Percentiles rank a stretch among this genome's conserved stretches.
Evolutionary conservation across 2,329 filamentous ascomycete species (phyloP).

Genomic region (Botrytis sinoallii): DNA sequence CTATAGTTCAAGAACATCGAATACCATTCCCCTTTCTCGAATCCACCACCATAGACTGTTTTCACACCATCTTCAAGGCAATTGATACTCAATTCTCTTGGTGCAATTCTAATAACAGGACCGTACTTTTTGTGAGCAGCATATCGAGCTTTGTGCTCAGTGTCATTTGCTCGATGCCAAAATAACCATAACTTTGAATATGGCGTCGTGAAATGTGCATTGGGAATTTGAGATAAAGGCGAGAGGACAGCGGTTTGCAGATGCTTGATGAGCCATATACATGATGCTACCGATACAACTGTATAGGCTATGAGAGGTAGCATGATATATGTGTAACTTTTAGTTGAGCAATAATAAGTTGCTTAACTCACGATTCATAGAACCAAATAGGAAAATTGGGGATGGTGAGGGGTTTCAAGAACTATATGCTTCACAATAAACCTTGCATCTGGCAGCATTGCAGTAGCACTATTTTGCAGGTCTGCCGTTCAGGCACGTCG

Average conservation of each 20-base stretch:
- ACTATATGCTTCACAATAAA: neutral
- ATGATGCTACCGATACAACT: neutral
- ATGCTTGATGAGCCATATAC: neutral
- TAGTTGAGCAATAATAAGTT: neutral
- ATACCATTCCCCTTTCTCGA: slow-evolving; percentile 9
- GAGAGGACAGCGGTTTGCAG: neutral
- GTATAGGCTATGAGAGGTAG: neutral
- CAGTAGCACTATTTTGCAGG: neutral
- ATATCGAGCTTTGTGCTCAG: neutral
- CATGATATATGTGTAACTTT: neutral
- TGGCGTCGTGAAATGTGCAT: neutral
- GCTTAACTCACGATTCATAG: neutral
- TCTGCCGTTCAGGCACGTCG: neutral
- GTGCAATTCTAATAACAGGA: neutral
- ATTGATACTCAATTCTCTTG: neutral
- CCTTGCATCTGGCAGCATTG: neutral
- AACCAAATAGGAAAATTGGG: neutral
- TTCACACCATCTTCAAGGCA: slow-evolving; percentile 1
- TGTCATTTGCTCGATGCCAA: neutral
- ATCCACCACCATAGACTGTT: neutral
- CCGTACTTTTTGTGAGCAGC: neutral
- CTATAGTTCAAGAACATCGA: neutral
- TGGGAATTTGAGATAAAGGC: neutral
- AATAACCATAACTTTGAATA: neutral
- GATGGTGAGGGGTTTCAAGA: neutral